Percentiles rank a stretch among this genome's conserved stretches.
Evolutionary conservation across 1,284 basidiomycete genomes (phyloP).

Genomic region (Melampsora larici-populina): DNA sequence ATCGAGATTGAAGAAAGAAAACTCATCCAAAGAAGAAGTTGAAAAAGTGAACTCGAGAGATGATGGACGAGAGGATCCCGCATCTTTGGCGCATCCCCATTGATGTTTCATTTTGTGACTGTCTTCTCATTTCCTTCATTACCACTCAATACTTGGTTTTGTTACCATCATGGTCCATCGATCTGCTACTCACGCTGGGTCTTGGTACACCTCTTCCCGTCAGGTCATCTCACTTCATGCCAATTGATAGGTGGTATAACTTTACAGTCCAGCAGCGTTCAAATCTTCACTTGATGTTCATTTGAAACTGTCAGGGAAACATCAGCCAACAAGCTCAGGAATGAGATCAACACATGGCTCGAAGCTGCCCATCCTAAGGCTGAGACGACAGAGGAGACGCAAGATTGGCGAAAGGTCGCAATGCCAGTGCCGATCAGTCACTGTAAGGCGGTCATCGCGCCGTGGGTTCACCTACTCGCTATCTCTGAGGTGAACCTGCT

Average conservation of each 20-base stretch:
- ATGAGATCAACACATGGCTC: constrained; percentile 68
- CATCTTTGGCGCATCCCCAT: too few relatives aligned
- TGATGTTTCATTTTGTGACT: too few relatives aligned
- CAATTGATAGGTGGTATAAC: too few relatives aligned
- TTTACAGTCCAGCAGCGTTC: neutral
- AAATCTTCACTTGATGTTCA: neutral
- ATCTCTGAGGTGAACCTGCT: neutral
- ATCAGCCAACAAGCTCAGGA: constrained; percentile 62
- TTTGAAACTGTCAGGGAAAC: constrained; percentile 42
- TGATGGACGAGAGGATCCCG: neutral
- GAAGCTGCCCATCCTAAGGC: constrained; percentile 57
- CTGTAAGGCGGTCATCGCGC: constrained; percentile 92
- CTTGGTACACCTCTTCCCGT: constrained; percentile 81
- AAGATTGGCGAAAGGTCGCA: constrained; percentile 58
- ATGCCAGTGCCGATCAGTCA: constrained; percentile 64
- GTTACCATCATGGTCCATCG: constrained; percentile 40
- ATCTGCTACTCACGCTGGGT: constrained; percentile 78
- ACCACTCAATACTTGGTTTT: too few relatives aligned
- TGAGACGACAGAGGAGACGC: constrained; percentile 50
- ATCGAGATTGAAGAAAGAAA: neutral
- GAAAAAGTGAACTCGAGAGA: neutral
- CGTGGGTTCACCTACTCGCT: constrained; percentile 61
- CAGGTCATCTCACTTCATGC: constrained; percentile 46
- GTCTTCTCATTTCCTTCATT: too few relatives aligned
- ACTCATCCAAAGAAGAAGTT: neutral